Percentiles rank a stretch among this genome's conserved stretches.
These are phyloP conservation scores for Pleurotus eryngii DNA, from an alignment of 768 basidiomycete species.

Conservation along the genomic window DNA sequence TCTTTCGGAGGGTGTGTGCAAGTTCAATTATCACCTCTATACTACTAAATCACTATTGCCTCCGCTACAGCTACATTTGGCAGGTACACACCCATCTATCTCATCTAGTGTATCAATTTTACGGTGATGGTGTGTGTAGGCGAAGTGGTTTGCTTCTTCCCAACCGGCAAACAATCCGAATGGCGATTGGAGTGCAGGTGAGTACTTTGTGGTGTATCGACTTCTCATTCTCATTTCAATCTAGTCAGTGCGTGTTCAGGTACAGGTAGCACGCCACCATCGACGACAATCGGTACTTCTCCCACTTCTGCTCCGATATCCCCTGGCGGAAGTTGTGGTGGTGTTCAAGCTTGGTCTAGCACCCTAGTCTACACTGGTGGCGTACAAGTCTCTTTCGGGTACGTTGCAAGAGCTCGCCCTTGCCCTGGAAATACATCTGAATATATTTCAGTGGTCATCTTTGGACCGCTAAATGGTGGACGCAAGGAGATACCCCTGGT, in stretches of 20 bases:
- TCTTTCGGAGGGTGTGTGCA: constrained; percentile 48
- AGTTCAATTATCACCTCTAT: not conserved
- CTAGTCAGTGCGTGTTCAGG: constrained; percentile 53
- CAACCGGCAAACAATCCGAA: constrained; percentile 45
- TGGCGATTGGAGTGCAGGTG: constrained; percentile 66
- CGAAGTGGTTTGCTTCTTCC: constrained; percentile 55
- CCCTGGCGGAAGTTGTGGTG: constrained; percentile 39
- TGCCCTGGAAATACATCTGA: no score
- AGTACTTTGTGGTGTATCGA: constrained; percentile 16
- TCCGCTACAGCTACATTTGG: constrained; percentile 54
- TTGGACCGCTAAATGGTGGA: constrained; percentile 61
- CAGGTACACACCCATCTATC: constrained; percentile 34
- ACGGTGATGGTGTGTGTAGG: constrained; percentile 30
- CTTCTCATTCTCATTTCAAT: not conserved
- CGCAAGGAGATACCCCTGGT: constrained; percentile 53
- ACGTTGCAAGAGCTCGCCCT: constrained; percentile 12
- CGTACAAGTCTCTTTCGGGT: constrained; percentile 50
- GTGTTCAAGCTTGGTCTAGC: constrained; percentile 50
- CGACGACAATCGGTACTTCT: constrained; percentile 11
- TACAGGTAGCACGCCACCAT: constrained; percentile 21
- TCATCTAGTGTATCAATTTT: not conserved
- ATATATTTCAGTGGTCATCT: constrained; percentile 27
- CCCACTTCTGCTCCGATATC: constrained; percentile 23
- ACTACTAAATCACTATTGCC: constrained; percentile 7
- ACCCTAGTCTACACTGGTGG: constrained; percentile 47